Conservation (phyloP, 345 rosid species). For the Turritis glabra region DNA sequence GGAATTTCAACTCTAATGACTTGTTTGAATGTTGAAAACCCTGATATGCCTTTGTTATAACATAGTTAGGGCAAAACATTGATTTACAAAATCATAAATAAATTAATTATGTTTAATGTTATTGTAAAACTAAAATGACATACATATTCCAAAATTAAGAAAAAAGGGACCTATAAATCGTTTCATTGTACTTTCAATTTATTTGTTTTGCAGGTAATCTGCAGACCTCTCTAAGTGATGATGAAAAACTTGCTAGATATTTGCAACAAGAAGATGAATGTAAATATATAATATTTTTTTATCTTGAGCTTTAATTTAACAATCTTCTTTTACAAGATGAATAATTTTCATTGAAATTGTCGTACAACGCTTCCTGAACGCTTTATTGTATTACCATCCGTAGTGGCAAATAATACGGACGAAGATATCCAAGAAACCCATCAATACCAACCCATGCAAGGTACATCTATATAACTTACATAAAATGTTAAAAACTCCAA, state of each 20-base stretch:
- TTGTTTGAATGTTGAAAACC: neutral
- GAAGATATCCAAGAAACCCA: conserved; percentile 1
- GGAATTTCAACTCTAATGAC: neutral
- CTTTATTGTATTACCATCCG: neutral
- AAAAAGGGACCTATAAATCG: neutral
- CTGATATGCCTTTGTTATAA: neutral
- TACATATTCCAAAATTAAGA: neutral
- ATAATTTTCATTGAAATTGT: neutral
- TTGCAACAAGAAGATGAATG: conserved; percentile 13
- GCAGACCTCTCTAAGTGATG: conserved; percentile 20
- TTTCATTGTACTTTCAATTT: neutral
- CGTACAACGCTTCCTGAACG: neutral
- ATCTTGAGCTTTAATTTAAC: neutral
- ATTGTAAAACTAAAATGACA: neutral
- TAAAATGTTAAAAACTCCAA: neutral
- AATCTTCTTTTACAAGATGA: neutral
- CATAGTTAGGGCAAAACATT: neutral
- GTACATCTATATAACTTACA: neutral
- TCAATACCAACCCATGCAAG: conserved; percentile 8
- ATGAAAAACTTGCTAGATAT: conserved; percentile 25
- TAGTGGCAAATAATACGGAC: neutral
- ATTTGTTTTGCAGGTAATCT: conserved; percentile 21
- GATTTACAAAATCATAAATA: no score
- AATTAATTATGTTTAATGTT: neutral
- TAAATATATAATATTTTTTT: neutral